phyloP scores from a whole-genome alignment of 1,139 yeast genomes.

The Lodderomyces parapsilosis region DNA sequence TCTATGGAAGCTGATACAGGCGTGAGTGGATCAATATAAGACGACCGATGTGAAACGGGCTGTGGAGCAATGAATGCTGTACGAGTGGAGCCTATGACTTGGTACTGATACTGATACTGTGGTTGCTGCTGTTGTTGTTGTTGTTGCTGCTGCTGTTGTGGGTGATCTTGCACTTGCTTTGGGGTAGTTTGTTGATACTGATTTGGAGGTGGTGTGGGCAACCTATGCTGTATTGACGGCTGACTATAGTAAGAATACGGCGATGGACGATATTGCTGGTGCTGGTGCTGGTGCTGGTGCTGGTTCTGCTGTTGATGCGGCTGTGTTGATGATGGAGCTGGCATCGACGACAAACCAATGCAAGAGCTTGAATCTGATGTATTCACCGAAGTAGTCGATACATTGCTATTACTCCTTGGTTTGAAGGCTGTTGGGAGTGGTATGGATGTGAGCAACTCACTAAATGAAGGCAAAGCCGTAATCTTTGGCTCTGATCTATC shows the following conservation, averaged over 20 bases:
- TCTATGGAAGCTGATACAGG: conserved; percentile 12
- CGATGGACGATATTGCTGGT: conserved; percentile 1
- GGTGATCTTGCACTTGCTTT: neutral
- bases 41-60: neutral
- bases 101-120: neutral
- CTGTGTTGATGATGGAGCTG: neutral
- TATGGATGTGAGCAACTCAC: conserved; percentile 36
- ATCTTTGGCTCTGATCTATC: conserved; percentile 3
- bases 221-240: conserved; percentile 8
- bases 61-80: conserved; percentile 4
- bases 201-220: conserved; percentile 12
- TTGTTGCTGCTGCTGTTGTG: no score
- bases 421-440: conserved; percentile 33
- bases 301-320: neutral
- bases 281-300: conserved; percentile 4
- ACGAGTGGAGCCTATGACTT: neutral
- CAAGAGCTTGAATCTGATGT: neutral
- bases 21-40: conserved; percentile 6
- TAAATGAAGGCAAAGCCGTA: conserved; percentile 35
- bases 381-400: conserved; percentile 1
- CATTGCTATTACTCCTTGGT: conserved; percentile 9
- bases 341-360: neutral
- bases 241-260: conserved; percentile 9
- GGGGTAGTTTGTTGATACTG: neutral
- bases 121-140: neutral